Evolutionary conservation across 1,284 basidiomycete species (phyloP).

Genomic region (Trichosporon coremiiforme): DNA sequence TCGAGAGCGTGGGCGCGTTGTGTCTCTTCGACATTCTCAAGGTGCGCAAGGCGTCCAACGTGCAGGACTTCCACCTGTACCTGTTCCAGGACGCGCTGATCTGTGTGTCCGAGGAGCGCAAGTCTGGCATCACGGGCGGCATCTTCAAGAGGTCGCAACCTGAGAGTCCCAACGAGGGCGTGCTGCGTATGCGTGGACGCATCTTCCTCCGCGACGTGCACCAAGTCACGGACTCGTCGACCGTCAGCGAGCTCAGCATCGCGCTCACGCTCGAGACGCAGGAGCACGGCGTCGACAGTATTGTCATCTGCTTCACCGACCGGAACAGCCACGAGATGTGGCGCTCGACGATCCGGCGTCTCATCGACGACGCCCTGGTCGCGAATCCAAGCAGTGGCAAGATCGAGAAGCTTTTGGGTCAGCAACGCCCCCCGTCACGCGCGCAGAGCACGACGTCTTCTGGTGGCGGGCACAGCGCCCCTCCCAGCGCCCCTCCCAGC

Average conservation of each 20-base stretch:
- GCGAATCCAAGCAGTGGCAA: slow-evolving; percentile 24
- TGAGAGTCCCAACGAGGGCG: slow-evolving; percentile 37
- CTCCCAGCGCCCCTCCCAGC: neutral
- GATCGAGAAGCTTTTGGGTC: slow-evolving; percentile 34
- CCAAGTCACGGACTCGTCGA: slow-evolving; percentile 74
- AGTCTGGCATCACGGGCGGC: slow-evolving; percentile 60
- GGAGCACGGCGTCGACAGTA: slow-evolving; percentile 85
- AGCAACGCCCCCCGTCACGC: slow-evolving; percentile 29
- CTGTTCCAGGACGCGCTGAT: slow-evolving; percentile 95
- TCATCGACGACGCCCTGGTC: slow-evolving; percentile 59
- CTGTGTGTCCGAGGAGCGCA: slow-evolving; percentile 88
- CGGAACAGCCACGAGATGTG: slow-evolving; percentile 81
- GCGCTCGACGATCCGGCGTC: slow-evolving; percentile 73
- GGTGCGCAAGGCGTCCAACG: slow-evolving; percentile 80
- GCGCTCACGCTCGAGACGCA: slow-evolving; percentile 83
- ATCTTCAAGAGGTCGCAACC: slow-evolving; percentile 35
- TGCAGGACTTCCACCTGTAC: slow-evolving; percentile 91
- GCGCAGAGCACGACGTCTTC: slow-evolving; percentile 18
- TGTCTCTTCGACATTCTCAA: slow-evolving; percentile 88
- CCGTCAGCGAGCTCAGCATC: slow-evolving; percentile 77
- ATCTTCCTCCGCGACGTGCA: slow-evolving; percentile 94
- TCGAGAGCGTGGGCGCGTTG: slow-evolving; percentile 76
- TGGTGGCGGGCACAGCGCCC: neutral
- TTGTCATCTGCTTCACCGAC: slow-evolving; percentile 92
- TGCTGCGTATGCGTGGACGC: slow-evolving; percentile 86